Evolutionary conservation across 148 eudicot species (phyloP).

Genomic region (Vaccinium myrtillus): DNA sequence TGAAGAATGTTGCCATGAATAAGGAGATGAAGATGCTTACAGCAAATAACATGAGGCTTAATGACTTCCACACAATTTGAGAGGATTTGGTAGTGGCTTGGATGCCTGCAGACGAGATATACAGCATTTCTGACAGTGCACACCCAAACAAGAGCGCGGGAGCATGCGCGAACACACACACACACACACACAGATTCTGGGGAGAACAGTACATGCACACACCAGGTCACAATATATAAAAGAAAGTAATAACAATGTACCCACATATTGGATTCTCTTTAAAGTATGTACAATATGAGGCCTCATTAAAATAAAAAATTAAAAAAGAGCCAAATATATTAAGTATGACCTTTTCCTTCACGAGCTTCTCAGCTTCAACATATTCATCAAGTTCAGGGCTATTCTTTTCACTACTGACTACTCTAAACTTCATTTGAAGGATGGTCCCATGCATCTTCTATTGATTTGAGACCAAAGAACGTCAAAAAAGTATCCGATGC

Average conservation of each 20-base stretch:
- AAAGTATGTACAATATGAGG: not conserved
- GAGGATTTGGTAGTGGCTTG: conserved; percentile 62
- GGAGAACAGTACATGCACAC: not conserved
- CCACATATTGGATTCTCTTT: not conserved
- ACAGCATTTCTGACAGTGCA: not conserved
- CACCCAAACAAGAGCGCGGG: not conserved
- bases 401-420: conserved; percentile 33
- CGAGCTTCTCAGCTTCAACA: conserved; percentile 90
- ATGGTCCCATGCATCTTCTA: conserved; percentile 96
- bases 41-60: conserved; percentile 88
- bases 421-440: conserved; percentile 49
- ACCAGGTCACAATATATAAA: not conserved
- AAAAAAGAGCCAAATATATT: not conserved
- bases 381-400: conserved; percentile 77
- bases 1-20: not conserved
- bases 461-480: conserved; percentile 91
- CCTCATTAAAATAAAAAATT: too few relatives aligned
- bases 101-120: conserved; percentile 27
- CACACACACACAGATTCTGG: too few relatives aligned
- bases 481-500: conserved; percentile 83
- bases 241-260: not conserved
- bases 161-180: too few relatives aligned
- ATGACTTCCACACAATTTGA: conserved; percentile 92
- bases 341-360: conserved; percentile 73
- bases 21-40: conserved; percentile 49